These are phyloP conservation scores for Colletotrichum sp. DNA, from an alignment of 2,329 filamentous ascomycete genomes.

Conservation along the genomic window DNA sequence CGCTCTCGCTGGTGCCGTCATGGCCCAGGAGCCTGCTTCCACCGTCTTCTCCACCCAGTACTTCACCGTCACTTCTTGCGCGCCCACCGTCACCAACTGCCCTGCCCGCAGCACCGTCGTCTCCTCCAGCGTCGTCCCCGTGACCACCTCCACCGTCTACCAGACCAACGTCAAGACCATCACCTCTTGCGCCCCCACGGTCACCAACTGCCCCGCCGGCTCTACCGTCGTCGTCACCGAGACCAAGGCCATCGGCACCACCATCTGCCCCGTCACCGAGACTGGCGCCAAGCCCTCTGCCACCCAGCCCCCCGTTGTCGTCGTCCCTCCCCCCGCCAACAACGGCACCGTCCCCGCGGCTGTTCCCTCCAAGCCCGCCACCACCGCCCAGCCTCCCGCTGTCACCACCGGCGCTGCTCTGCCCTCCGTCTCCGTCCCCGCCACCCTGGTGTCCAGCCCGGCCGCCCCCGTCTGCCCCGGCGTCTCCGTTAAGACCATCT, in stretches of 20 bases:
- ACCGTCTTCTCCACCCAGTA: conserved; percentile 64
- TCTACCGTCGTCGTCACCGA: conserved; percentile 42
- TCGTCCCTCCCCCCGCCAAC: conserved; percentile 27
- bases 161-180: conserved; percentile 64
- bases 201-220: conserved; percentile 65
- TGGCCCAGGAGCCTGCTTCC: conserved; percentile 36
- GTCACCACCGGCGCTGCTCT: conserved; percentile 24
- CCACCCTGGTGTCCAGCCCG: conserved; percentile 19
- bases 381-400: conserved; percentile 18
- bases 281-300: conserved; percentile 22
- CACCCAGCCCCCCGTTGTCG: conserved; percentile 22
- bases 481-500: conserved; percentile 55
- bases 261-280: conserved; percentile 40
- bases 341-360: conserved; percentile 24
- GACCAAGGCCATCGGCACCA: conserved; percentile 48
- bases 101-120: conserved; percentile 44
- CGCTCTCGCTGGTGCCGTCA: conserved; percentile 48
- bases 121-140: conserved; percentile 34
- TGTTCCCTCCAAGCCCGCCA: conserved; percentile 23
- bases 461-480: conserved; percentile 29
- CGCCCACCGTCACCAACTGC: conserved; percentile 56
- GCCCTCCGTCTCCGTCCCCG: conserved; percentile 23
- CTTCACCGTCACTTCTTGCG: conserved; percentile 61
- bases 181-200: conserved; percentile 64
- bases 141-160: conserved; percentile 57